Evolutionary conservation across 371 early-diverging fungal species (phyloP), one percentile per base, ranked within the genome.

Genomic region (Blakeslea trispora): DNA sequence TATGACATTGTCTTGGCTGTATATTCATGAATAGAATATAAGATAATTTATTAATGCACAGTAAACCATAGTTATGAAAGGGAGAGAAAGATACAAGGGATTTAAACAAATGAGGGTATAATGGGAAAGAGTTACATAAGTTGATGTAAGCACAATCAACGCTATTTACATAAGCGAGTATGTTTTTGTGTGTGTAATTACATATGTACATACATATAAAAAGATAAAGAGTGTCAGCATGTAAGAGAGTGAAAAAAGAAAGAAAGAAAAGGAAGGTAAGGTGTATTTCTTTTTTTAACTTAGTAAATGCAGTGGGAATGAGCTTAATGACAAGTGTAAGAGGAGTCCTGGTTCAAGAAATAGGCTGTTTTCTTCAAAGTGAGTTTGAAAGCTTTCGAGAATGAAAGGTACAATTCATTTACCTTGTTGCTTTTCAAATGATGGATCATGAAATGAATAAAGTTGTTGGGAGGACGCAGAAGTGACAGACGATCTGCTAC

Each of bases 91-190:
- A 19, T 13, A 28, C 28, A 28, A 7, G 3, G 28, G 7, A 28
- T 28, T 28, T 10, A 43, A 21, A 21, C 2, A 44, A 28, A 21
- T 22, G 28, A 31, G 50, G 50, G 50, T 50, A 39, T 50, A 39
- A n/a, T n/a, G n/a, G n/a, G n/a, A n/a, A 17, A 22, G 35, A 22
- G 39, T 18, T 50, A 37, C 34, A 32, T 32, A 53, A 21, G 34
- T 35, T 13, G 47, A 24, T n/a, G 19, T 17, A 39, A 22, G 35
- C 23, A 43, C 32, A 50, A 32, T 50, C 50, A 57, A 57, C 45
- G 57, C 50, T 57, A 57, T 57, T 50, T 57, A 57, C 57, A 57
- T 57, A 57, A 43, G 19, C 13, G 10, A 21, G 54, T n/a, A 23
- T 53, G 43, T 32, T 41, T 41, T 24, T 46, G 43, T 42, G 32